Evolutionary conservation across 306 rosid species (phyloP), one percentile per base, ranked within the genome.

Genomic region (Dryas drummondii): DNA sequence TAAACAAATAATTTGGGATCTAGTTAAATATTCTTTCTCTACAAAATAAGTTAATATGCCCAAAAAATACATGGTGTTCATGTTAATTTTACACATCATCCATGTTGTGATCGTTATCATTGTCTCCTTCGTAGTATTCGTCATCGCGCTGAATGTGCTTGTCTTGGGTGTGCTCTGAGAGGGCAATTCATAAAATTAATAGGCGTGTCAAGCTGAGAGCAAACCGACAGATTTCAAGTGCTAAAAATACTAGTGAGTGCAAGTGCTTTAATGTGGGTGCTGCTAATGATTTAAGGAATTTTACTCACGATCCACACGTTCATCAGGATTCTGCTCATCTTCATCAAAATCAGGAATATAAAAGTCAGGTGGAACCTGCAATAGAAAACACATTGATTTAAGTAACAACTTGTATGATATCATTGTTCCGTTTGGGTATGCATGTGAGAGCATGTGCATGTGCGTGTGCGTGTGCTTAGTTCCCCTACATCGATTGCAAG

Each of bases 351-450:
- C 98, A 9, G 98, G 98, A 85, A 94, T 86, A 82, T 88, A 92
- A 76, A 94, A 86, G 82, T 94, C 98, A 10, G 98, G 98, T 47
- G 97, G 98, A 75, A 94, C 97, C 98, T 94, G 92, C 74, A 51
- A 78, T 4, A 49, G 77, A 66, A 44, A 84, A 77, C 65, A 17
- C 5, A 55, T 12, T 0, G 44, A 11, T 41, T 70, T 40, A 40
- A 53, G 63, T 70, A 32, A 32, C 74, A 70, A 53, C 50, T 9
- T 17, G 5, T 70, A 11, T 17, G 12, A 8, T 27, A 44, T 41
- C 15, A 15, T 40, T 15, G 11, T 16, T 41, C 14, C 40, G 7
- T 10, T 11, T 19, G 26, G 42, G 14, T 19, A 57, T 37, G 1
- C 15, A 46, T 26, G 42, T 42, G 27, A 4, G 49, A 0, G 15